Evolutionary conservation across 2,329 filamentous ascomycete genomes (phyloP).

Genomic region (Hypoxylon sp.): DNA sequence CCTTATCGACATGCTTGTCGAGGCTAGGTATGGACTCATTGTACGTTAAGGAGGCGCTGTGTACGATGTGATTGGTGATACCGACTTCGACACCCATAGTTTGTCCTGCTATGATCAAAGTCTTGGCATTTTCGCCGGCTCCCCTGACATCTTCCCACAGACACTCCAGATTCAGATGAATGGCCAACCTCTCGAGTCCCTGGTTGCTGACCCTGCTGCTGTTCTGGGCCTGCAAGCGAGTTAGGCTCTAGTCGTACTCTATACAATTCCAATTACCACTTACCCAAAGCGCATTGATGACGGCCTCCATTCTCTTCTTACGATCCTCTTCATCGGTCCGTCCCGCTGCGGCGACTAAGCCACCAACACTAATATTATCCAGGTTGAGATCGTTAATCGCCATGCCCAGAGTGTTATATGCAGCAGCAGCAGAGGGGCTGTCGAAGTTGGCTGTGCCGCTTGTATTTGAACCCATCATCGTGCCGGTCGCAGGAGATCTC

Average conservation of each 20-base stretch:
- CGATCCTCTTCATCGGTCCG: constrained; percentile 69
- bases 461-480: constrained; percentile 63
- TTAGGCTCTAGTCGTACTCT: constrained; percentile 48
- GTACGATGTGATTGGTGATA: constrained; percentile 73
- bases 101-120: constrained; percentile 73
- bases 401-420: constrained; percentile 68
- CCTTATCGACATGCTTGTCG: constrained; percentile 72
- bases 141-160: constrained; percentile 70
- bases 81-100: constrained; percentile 74
- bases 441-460: constrained; percentile 71
- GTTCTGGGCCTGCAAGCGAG: constrained; percentile 52
- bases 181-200: constrained; percentile 79
- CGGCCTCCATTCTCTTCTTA: constrained; percentile 67
- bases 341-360: constrained; percentile 60
- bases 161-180: constrained; percentile 75
- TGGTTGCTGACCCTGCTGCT: constrained; percentile 80
- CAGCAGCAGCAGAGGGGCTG: constrained; percentile 74
- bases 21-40: constrained; percentile 72
- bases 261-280: constrained; percentile 53
- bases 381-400: constrained; percentile 68
- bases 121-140: constrained; percentile 65
- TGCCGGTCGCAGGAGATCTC: constrained; percentile 70
- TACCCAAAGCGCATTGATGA: constrained; percentile 67
- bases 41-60: constrained; percentile 74
- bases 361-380: constrained; percentile 66